A percentile compares a stretch with the other conserved stretches of the same genome.
Evolutionary conservation across 768 basidiomycete species (phyloP).

Genomic region (Auriscalpium orientale): DNA sequence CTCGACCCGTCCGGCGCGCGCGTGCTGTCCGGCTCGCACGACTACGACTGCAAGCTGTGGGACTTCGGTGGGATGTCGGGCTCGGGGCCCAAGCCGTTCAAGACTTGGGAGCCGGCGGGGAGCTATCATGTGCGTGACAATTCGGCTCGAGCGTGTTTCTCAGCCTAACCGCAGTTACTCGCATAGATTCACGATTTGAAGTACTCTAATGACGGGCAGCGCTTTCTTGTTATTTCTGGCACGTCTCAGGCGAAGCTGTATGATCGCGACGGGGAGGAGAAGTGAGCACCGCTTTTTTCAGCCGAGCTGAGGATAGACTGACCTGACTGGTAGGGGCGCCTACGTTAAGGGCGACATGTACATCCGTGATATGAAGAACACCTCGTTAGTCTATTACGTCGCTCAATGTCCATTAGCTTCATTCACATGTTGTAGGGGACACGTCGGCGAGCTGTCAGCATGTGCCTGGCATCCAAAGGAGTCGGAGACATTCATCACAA

Average conservation of each 20-base stretch:
- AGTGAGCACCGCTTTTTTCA: constrained; percentile 44
- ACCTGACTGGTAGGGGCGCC: constrained; percentile 57
- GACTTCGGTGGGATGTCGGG: constrained; percentile 97
- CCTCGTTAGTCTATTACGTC: constrained; percentile 52
- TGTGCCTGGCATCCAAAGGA: constrained; percentile 93
- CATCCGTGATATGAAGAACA: constrained; percentile 97
- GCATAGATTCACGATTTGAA: constrained; percentile 82
- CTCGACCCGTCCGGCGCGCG: constrained; percentile 94
- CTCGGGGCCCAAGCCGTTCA: constrained; percentile 83
- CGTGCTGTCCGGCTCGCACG: constrained; percentile 85
- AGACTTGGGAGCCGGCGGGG: constrained; percentile 91
- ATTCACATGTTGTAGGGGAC: constrained; percentile 54
- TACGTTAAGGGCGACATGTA: constrained; percentile 95
- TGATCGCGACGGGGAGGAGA: constrained; percentile 87
- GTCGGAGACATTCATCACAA: constrained; percentile 76
- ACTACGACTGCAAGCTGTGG: constrained; percentile 98
- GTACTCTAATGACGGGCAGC: constrained; percentile 81
- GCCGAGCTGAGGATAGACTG: constrained; percentile 31
- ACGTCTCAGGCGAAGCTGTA: constrained; percentile 84
- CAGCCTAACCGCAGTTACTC: neutral
- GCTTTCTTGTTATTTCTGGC: constrained; percentile 83
- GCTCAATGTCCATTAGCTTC: neutral
- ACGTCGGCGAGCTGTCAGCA: constrained; percentile 86
- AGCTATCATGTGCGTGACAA: constrained; percentile 68
- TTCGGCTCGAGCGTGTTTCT: no score